Conservation (phyloP, 129 eudicot genomes). For the Kitagawia praeruptora region DNA sequence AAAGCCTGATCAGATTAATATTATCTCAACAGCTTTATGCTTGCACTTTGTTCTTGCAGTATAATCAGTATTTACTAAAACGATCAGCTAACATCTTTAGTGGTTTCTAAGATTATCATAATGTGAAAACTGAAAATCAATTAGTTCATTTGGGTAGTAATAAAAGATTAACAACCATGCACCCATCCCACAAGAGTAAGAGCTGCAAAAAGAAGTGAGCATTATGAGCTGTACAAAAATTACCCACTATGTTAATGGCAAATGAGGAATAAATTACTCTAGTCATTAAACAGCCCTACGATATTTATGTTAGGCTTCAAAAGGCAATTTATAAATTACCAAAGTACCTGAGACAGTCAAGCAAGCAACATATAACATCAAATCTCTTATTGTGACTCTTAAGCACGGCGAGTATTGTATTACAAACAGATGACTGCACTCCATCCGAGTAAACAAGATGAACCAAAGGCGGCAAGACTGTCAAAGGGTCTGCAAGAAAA, state of each 20-base stretch:
- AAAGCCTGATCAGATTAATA: not conserved
- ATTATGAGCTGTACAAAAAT: not conserved
- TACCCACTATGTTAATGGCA: not conserved
- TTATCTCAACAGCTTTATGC: not conserved
- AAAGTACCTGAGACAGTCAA: constrained; percentile 69
- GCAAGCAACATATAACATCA: constrained; percentile 49
- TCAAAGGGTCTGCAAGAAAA: constrained; percentile 52
- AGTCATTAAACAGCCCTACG: not conserved
- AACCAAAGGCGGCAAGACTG: constrained; percentile 58
- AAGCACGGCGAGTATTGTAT: constrained; percentile 47
- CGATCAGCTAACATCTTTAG: not conserved
- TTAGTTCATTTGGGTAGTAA: not conserved
- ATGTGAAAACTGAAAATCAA: not conserved
- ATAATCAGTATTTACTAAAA: not conserved
- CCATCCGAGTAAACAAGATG: constrained; percentile 39
- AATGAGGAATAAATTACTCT: not conserved
- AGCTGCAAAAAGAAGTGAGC: not conserved
- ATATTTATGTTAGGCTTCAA: not conserved
- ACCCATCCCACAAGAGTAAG: not conserved
- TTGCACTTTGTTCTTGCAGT: not conserved
- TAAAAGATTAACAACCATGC: not conserved
- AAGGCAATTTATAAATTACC: not conserved
- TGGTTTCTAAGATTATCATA: not conserved
- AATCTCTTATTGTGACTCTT: constrained; percentile 45
- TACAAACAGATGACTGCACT: constrained; percentile 32